Base-by-base conservation (phyloP, 805 yeast species). In the Candida parachauliodes region DNA sequence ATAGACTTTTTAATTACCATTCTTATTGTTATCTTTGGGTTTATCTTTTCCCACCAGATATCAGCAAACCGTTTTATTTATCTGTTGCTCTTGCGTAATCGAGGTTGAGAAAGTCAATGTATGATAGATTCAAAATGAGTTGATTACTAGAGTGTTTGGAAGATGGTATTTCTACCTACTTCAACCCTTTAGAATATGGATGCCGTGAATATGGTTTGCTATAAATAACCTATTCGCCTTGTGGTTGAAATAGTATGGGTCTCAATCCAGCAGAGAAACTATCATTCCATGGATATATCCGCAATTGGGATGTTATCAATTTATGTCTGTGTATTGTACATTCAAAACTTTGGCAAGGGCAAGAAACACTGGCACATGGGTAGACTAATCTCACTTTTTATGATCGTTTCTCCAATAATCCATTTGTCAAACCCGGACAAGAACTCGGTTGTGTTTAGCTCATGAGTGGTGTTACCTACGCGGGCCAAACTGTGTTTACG, bases 401-500 rank as follows among this genome's bases (percentile, higher is more conserved):
- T 74, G 63, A 48, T 76, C 26, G 47, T 71, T 8, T 67, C 75
- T 1, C 57, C 82, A 0, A 67, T 76, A n/a, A 51, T 77, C 57
- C 59, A 75, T 5, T 49, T 70, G 5, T 47, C 66, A 2, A 55
- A 55, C 8, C 81, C 81, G 2, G 37, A 65, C 5, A 47, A 51
- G 6, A 55, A 60, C 7, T 32, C 47, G 0, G 47, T 43, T 25
- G 73, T 74, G 43, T 77, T 76, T 81, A 77, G 36, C 77, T 76
- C 43, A 39, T 77, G 2, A 66, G 78, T 26, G 83, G 82, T 9
- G 49, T 72, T 11, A 53, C 77, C 0, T 77, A 69, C 46, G 77
- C 82, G 24, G 82, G 80, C 3, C 83, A 79, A 44, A 74, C 84
- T 0, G 65, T 73, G 0, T 74, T 75, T 52, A 74, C 43, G 86